Evolutionary conservation across 768 basidiomycete species (phyloP).

Genomic region (Lactifluus piperatus): DNA sequence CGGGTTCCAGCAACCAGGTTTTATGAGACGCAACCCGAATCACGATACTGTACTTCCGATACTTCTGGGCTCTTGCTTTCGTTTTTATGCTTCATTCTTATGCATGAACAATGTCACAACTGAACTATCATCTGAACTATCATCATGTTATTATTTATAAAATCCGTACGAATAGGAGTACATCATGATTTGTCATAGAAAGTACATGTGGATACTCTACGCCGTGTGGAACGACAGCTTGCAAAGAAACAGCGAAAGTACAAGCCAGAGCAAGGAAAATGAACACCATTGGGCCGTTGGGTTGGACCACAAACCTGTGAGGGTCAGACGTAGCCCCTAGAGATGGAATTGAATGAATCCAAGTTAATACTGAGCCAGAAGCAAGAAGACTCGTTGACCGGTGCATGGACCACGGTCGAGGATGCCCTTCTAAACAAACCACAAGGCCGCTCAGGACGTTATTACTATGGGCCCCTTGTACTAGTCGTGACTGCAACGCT

Average conservation of each 20-base stretch:
- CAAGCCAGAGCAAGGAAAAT: constrained; percentile 15
- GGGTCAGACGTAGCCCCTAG: constrained; percentile 18
- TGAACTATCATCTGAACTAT: background rate
- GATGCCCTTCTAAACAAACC: constrained; percentile 5
- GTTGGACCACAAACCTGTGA: constrained; percentile 18
- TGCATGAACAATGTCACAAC: background rate
- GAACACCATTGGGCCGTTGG: constrained; percentile 9
- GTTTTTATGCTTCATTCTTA: background rate
- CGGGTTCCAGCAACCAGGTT: background rate
- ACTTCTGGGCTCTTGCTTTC: background rate
- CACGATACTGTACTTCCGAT: too few relatives aligned
- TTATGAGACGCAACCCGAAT: background rate
- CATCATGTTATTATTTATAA: constrained; percentile 19
- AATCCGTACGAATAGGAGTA: constrained; percentile 21
- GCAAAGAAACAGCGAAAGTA: constrained; percentile 11
- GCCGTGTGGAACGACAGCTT: constrained; percentile 14
- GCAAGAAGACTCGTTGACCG: constrained; percentile 14
- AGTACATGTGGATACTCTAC: constrained; percentile 18
- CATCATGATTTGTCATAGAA: constrained; percentile 17
- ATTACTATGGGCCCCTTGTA: constrained; percentile 26
- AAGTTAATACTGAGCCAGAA: constrained; percentile 18
- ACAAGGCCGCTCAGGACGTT: background rate
- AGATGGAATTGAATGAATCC: constrained; percentile 21
- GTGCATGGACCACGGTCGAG: background rate
- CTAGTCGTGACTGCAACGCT: constrained; percentile 46